Base-by-base conservation (phyloP, 192 early-diverging fungal genomes). In the Ambispora gerdemannii region DNA sequence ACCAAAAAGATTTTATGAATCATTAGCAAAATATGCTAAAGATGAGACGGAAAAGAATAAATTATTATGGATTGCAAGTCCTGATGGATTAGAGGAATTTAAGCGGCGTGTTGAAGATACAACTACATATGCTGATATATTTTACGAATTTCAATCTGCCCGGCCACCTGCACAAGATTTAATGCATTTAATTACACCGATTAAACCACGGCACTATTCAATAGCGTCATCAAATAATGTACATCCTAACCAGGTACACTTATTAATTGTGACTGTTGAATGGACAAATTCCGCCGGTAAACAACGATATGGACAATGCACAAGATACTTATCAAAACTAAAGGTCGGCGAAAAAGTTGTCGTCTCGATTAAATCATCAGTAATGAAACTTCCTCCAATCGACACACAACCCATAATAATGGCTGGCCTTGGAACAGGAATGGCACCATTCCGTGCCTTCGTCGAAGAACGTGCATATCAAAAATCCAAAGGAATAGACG, bases 171-270 rank as follows among this genome's bases (percentile, higher is more conserved):
- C 93, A 52, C 80, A 86, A 52, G 85, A 89, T 52, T 81, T 98
- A 32, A 79, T 93, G 2, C 78, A 77, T 47, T 75, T 91, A 66
- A 85, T 98, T 63, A 83, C 94, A 8, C 81, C 86, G 31, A 94
- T 97, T 84, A 98, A 97, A 78, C 94, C 96, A 50, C 89, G 96
- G 70, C 94, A 95, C 74, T 98, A 98, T 85, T 98, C 96, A n/a
- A 98, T 98, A 72, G 91, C 96, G 8, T 97, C 95, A 11, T 90
- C 92, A 4, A 86, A 88, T 75, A 89, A 83, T 76, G 88, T 94
- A 80, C 92, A 93, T 74, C 91, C 92, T 17, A 89, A 89, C 78
- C 85, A 84, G 61, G 94, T 98, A 11, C 95, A 98, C 78, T 79
- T 98, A 50, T 80, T 96, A 20, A 88, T 98, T 52, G 95, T 98